Percentiles rank a stretch among this genome's conserved stretches.
Evolutionary conservation across 106 monocot genomes (phyloP).

Genomic region (Acanthochlamys bracteata): DNA sequence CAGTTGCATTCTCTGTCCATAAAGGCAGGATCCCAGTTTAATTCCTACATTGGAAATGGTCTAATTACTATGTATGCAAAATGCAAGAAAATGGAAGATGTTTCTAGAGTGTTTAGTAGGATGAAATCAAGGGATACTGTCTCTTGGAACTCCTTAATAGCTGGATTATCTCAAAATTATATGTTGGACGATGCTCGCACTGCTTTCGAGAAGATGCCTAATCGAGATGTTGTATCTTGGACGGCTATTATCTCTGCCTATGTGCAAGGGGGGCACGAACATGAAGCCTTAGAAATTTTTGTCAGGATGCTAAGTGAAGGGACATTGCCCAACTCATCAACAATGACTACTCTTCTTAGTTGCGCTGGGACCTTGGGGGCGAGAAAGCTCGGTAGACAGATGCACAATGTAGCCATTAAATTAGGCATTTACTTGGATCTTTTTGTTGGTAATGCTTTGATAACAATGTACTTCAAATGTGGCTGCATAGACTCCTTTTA

Average conservation of each 20-base stretch:
- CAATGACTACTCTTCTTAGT: constrained; percentile 40
- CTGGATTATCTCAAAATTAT: constrained; percentile 34
- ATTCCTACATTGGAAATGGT: constrained; percentile 42
- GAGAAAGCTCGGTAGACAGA: constrained; percentile 25
- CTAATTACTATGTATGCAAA: constrained; percentile 67
- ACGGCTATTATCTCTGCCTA: constrained; percentile 64
- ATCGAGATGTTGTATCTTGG: constrained; percentile 57
- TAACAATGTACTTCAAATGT: constrained; percentile 64
- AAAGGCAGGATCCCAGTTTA: constrained; percentile 55
- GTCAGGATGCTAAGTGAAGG: constrained; percentile 35
- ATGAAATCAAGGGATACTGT: constrained; percentile 47
- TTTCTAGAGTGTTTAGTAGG: constrained; percentile 26
- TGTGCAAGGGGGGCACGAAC: constrained; percentile 35
- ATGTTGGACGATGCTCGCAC: constrained; percentile 39
- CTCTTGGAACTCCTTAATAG: constrained; percentile 63
- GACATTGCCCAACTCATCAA: constrained; percentile 26
- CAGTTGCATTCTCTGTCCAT: constrained; percentile 55
- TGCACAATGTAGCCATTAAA: constrained; percentile 28
- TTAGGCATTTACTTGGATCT: constrained; percentile 29
- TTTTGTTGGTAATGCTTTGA: constrained; percentile 44
- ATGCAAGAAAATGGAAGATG: constrained; percentile 33
- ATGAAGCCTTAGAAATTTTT: constrained; percentile 40
- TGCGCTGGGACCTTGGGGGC: constrained; percentile 28
- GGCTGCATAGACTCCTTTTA: constrained; percentile 39
- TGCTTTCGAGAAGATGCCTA: constrained; percentile 48